Evolutionary conservation across 805 yeast species (phyloP).

Genomic region (Wickerhamiella brachini): DNA sequence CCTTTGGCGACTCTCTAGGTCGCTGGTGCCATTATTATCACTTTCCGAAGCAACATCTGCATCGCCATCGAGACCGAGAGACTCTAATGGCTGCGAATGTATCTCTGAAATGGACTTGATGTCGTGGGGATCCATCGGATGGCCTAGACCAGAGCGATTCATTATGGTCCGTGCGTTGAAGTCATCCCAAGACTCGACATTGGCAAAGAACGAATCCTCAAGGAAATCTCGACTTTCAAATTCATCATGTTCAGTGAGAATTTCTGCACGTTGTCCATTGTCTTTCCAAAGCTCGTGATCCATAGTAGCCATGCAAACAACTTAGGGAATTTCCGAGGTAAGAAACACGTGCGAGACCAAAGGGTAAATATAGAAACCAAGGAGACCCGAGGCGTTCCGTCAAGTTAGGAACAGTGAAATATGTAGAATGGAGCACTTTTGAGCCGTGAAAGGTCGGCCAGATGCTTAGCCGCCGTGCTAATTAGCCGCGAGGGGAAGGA

Average conservation of each 20-base stretch:
- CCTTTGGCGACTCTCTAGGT: not conserved
- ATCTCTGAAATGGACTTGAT: not conserved
- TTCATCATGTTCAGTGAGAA: not conserved
- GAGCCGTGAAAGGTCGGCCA: not conserved
- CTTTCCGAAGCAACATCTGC: not conserved
- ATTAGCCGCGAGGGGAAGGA: not conserved
- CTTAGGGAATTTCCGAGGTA: not conserved
- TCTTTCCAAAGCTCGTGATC: not conserved
- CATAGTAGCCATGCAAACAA: not conserved
- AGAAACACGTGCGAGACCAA: not conserved
- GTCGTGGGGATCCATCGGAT: not conserved
- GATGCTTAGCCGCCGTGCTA: not conserved
- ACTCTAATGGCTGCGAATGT: not conserved
- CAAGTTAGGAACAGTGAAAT: not conserved
- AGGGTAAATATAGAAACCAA: not conserved
- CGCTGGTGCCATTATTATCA: not conserved
- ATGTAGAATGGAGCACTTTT: not conserved
- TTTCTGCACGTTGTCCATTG: not conserved
- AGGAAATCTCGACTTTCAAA: not conserved
- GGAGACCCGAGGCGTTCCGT: not conserved
- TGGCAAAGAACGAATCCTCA: not conserved
- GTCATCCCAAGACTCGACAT: constrained; percentile 1
- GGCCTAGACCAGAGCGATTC: not conserved
- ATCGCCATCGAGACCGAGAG: not conserved
- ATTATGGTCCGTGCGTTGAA: not conserved